phyloP scores from a whole-genome alignment of 306 rosid genomes.

The Quercus gilva region DNA sequence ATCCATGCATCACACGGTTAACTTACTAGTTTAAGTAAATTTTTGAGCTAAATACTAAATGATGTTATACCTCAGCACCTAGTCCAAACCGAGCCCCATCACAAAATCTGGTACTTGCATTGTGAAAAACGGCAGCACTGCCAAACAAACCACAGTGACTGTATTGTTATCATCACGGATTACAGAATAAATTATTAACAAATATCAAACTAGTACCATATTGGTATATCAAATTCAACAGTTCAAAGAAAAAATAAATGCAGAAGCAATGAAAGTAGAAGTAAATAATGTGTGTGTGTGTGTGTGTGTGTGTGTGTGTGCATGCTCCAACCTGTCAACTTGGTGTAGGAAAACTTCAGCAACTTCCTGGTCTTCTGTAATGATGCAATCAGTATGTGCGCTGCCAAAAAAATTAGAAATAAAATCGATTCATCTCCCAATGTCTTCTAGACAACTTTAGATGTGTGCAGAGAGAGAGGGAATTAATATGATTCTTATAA shows the following conservation, averaged over 20 bases:
- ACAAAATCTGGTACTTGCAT: constrained; percentile 94
- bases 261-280: not conserved
- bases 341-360: constrained; percentile 66
- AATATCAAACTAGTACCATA: not conserved
- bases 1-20: no score
- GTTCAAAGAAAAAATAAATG: not conserved
- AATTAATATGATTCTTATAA: constrained; percentile 21
- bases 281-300: not conserved
- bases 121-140: constrained; percentile 98
- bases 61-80: constrained; percentile 83
- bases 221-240: not conserved
- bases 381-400: constrained; percentile 88
- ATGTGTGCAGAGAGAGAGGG: constrained; percentile 1
- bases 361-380: constrained; percentile 73
- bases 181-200: not conserved
- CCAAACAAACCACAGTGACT: constrained; percentile 14
- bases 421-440: not conserved
- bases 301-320: no score
- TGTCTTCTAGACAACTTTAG: not conserved
- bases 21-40: no score
- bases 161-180: no score
- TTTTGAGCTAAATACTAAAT: not conserved
- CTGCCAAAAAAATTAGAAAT: constrained; percentile 46
- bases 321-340: constrained; percentile 75
- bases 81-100: constrained; percentile 97